phyloP scores from a whole-genome alignment of 495 filamentous ascomycete species.

The Hapsidospora chrysogenum region DNA sequence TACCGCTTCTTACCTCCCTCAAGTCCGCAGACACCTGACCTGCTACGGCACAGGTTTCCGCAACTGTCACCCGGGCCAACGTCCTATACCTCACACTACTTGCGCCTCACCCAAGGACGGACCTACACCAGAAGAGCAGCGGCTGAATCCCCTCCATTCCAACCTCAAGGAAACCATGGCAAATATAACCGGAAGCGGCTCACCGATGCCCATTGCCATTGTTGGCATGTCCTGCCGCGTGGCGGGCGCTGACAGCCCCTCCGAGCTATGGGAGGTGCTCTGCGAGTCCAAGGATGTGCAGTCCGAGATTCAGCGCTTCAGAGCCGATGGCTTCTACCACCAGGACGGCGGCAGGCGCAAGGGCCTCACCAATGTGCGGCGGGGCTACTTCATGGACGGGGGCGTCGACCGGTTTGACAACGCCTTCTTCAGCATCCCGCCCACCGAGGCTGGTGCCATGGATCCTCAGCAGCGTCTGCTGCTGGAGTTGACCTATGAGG shows the following conservation, averaged over 20 bases:
- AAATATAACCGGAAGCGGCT: no score
- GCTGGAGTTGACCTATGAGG: slow-evolving; percentile 35
- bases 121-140: no score
- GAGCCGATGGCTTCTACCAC: slow-evolving; percentile 31
- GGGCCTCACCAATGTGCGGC: slow-evolving; percentile 37
- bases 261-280: slow-evolving; percentile 33
- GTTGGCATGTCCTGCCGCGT: slow-evolving; percentile 31
- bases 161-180: no score
- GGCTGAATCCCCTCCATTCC: no score
- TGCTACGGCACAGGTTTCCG: no score
- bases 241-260: slow-evolving; percentile 23
- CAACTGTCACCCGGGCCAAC: no score
- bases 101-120: no score
- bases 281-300: slow-evolving; percentile 29
- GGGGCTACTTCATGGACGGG: slow-evolving; percentile 45
- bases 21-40: no score
- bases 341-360: slow-evolving; percentile 20
- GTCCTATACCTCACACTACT: no score
- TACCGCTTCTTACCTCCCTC: no score
- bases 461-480: slow-evolving; percentile 42
- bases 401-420: slow-evolving; percentile 42
- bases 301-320: slow-evolving; percentile 46
- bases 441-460: slow-evolving; percentile 29
- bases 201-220: slow-evolving; percentile 28
- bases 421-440: slow-evolving; percentile 33